Conservation (phyloP, 225 moss, liverwort and hornwort genomes). For the Thuidium tamariscinum region DNA sequence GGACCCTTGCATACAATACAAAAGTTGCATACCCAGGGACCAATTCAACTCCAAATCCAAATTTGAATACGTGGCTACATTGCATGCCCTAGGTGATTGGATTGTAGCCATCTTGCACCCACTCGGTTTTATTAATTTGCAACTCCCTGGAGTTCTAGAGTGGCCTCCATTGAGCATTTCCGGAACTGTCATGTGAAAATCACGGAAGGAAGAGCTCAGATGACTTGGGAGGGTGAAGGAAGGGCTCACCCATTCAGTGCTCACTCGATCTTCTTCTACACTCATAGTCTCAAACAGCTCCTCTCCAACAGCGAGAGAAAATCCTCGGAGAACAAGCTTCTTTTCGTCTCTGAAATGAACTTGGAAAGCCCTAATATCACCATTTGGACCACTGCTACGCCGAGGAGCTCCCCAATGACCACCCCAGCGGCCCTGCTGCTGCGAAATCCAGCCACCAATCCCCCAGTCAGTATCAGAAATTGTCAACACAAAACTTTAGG, state of each 20-base stretch:
- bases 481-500: not conserved
- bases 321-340: not conserved
- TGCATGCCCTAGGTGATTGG: not conserved
- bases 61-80: not conserved
- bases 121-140: not conserved
- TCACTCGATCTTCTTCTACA: not conserved
- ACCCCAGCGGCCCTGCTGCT: not conserved
- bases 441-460: not conserved
- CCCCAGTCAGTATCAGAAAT: not conserved
- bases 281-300: accelerated
- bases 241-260: not conserved
- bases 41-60: not conserved
- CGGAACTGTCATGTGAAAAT: not conserved
- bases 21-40: too few species aligned
- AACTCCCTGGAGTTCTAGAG: not conserved
- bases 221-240: not conserved
- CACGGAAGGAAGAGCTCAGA: not conserved
- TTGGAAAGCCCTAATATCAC: not conserved
- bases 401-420: accelerated
- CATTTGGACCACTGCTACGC: not conserved
- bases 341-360: not conserved
- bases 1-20: too few species aligned
- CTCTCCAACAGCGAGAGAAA: not conserved
- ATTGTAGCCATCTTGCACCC: not conserved
- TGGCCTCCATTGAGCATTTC: too few species aligned